phyloP scores from a whole-genome alignment of 2,329 filamentous ascomycete species.

The Zasmidium cellare region DNA sequence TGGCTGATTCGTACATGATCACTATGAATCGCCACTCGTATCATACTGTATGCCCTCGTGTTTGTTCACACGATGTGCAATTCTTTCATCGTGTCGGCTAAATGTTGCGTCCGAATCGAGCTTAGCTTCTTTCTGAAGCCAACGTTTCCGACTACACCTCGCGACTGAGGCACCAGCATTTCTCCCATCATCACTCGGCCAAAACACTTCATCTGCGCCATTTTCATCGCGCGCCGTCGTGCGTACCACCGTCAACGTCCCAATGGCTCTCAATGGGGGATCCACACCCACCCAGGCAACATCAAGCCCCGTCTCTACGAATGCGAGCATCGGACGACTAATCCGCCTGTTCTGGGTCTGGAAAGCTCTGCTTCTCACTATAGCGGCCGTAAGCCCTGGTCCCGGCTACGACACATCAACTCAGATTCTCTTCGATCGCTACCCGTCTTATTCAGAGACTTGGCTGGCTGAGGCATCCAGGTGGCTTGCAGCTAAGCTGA shows the following conservation, averaged over 20 bases:
- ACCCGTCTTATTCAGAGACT: conserved; percentile 15
- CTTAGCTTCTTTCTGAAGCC: no score
- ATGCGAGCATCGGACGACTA: conserved; percentile 18
- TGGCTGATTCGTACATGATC: background rate
- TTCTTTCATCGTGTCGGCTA: no score
- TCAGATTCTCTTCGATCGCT: conserved; percentile 48
- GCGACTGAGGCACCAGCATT: background rate
- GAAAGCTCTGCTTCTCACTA: conserved; percentile 66
- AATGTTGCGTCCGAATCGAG: no score
- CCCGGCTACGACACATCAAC: conserved; percentile 78
- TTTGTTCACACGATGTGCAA: no score
- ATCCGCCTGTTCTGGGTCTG: conserved; percentile 56
- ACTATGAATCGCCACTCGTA: background rate
- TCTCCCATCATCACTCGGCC: background rate
- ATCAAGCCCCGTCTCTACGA: conserved; percentile 1
- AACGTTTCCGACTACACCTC: background rate
- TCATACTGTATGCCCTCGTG: no score
- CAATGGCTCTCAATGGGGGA: background rate
- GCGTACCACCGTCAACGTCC: background rate
- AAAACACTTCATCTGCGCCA: background rate
- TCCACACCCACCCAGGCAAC: background rate
- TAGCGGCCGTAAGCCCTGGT: conserved; percentile 60
- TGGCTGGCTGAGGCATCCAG: conserved; percentile 23
- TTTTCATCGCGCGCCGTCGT: background rate
- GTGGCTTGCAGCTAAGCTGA: conserved; percentile 58